A percentile compares a stretch with the other conserved stretches of the same genome.
Evolutionary conservation across 805 yeast genomes (phyloP).

Genomic region (Lipomyces oligophaga): DNA sequence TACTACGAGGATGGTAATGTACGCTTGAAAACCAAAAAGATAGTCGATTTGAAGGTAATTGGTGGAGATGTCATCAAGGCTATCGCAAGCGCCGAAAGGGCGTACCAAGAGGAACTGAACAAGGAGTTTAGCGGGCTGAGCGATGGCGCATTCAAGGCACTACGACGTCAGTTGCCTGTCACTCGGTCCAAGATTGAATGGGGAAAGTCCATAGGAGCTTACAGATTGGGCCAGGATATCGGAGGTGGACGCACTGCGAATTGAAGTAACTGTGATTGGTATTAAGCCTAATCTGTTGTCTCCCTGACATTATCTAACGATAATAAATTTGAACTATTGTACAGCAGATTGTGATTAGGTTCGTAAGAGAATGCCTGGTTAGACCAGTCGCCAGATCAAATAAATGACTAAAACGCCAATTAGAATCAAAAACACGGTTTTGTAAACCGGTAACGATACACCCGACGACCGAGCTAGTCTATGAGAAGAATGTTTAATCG

Average conservation of each 20-base stretch:
- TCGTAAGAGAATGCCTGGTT: too few relatives aligned
- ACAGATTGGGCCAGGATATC: constrained; percentile 79
- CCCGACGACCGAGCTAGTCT: constrained; percentile 49
- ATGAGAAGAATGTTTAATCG: constrained; percentile 45
- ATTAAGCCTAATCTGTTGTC: too few relatives aligned
- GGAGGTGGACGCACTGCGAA: constrained; percentile 29
- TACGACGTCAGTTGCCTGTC: constrained; percentile 88
- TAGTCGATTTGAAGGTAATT: constrained; percentile 24
- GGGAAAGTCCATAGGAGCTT: constrained; percentile 91
- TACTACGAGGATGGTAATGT: constrained; percentile 97
- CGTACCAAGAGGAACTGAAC: constrained; percentile 57
- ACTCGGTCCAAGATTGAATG: constrained; percentile 89
- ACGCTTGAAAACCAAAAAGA: constrained; percentile 53
- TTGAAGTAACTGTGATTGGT: neutral
- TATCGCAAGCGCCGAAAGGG: constrained; percentile 56
- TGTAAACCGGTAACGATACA: constrained; percentile 49
- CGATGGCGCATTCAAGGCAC: constrained; percentile 72
- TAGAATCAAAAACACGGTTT: constrained; percentile 41
- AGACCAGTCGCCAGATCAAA: constrained; percentile 20
- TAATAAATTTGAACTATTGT: too few relatives aligned
- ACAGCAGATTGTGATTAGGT: too few relatives aligned
- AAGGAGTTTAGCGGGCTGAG: constrained; percentile 66
- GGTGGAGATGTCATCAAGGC: constrained; percentile 41
- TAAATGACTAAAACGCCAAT: constrained; percentile 16
- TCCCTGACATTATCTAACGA: too few relatives aligned